These are phyloP conservation scores for Cinnamomum chago DNA, from an alignment of 164 flowering plant genomes.

Conservation along the genomic window DNA sequence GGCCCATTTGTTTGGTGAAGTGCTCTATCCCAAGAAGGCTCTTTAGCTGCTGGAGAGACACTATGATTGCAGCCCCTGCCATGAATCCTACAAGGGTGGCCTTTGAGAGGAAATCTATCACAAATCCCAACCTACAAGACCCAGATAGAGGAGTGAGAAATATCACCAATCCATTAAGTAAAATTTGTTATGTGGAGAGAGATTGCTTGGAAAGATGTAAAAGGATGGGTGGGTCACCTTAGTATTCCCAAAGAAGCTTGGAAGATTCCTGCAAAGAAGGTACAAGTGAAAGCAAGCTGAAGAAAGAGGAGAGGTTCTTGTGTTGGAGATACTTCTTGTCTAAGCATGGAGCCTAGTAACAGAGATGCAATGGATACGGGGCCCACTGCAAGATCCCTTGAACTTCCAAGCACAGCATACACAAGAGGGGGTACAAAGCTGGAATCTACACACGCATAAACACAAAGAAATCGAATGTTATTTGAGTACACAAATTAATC, in stretches of 20 bases:
- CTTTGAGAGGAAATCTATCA: conserved; percentile 88
- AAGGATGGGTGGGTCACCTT: conserved; percentile 37
- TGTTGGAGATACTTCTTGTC: conserved; percentile 62
- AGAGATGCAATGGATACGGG: conserved; percentile 96
- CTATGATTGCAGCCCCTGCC: conserved; percentile 98
- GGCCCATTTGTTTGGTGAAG: conserved; percentile 81
- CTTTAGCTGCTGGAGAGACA: conserved; percentile 89
- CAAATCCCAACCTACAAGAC: conserved; percentile 73
- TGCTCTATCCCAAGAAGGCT: conserved; percentile 78
- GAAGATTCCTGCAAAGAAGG: conserved; percentile 87
- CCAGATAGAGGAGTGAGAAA: background rate
- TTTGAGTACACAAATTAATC: background rate
- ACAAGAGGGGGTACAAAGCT: conserved; percentile 94
- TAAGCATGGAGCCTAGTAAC: conserved; percentile 80
- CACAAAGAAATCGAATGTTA: background rate
- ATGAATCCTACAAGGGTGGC: conserved; percentile 87
- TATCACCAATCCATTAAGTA: background rate
- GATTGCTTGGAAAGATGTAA: background rate
- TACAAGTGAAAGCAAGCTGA: conserved; percentile 77
- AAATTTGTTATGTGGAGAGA: background rate
- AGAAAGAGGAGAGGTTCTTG: conserved; percentile 64
- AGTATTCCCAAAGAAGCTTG: conserved; percentile 85
- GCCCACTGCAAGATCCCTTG: conserved; percentile 87
- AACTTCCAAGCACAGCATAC: conserved; percentile 87
- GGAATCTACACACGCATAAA: conserved; percentile 46